Conservation (phyloP, 352 stramenopile genomes). For the Pythium scleroteichum region DNA sequence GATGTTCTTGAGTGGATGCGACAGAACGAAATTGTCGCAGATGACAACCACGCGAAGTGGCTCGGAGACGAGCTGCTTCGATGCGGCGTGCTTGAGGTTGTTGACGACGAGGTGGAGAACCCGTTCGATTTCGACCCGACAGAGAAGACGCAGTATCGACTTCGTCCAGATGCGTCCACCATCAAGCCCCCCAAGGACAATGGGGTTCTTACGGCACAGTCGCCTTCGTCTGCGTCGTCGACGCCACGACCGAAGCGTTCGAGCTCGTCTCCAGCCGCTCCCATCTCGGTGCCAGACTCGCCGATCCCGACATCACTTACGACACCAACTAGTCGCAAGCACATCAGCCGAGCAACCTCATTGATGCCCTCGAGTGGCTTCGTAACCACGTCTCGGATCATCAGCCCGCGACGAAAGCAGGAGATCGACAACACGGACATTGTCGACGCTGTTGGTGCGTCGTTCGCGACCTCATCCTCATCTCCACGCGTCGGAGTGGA, state of each 20-base stretch:
- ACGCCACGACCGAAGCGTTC: constrained; percentile 20
- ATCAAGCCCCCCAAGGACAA: background rate
- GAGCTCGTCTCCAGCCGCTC: constrained; percentile 15
- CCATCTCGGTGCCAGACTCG: constrained; percentile 2
- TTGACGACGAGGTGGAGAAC: constrained; percentile 9
- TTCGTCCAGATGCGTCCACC: constrained; percentile 13
- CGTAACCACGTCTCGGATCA: constrained; percentile 17
- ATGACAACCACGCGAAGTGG: constrained; percentile 70
- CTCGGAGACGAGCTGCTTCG: constrained; percentile 73
- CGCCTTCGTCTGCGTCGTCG: constrained; percentile 1
- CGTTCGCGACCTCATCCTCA: constrained; percentile 9
- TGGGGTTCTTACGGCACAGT: background rate
- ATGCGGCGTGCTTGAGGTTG: constrained; percentile 50
- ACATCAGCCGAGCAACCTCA: background rate
- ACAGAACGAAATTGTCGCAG: constrained; percentile 72
- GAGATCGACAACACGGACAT: constrained; percentile 21
- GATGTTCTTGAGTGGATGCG: constrained; percentile 76
- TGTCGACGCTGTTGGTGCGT: constrained; percentile 19
- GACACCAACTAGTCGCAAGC: background rate
- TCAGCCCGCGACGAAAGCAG: constrained; percentile 26
- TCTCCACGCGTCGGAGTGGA: constrained; percentile 21
- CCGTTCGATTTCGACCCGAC: constrained; percentile 19
- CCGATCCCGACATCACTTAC: background rate
- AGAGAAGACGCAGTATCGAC: constrained; percentile 10
- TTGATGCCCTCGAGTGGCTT: constrained; percentile 5